Evolutionary conservation across 2,329 filamentous ascomycete genomes (phyloP).

Genomic region (Colletotrichum truncatum): DNA sequence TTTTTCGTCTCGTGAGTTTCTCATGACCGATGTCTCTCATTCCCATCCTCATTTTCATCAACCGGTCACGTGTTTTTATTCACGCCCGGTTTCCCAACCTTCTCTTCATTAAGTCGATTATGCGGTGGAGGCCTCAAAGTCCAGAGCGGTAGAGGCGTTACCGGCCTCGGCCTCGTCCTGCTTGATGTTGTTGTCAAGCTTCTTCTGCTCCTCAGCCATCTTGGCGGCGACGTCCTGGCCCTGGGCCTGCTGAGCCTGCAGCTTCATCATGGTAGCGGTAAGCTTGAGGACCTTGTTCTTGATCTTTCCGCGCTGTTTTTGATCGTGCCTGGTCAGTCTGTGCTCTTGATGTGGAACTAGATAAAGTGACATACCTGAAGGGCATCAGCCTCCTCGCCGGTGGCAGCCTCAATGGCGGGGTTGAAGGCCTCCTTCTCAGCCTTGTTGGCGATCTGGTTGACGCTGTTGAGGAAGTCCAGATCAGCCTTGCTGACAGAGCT

Average conservation of each 20-base stretch:
- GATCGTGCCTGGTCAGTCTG: neutral
- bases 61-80: neutral
- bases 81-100: neutral
- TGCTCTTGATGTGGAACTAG: neutral
- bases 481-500: slow-evolving; percentile 55
- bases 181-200: slow-evolving; percentile 62
- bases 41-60: too few relatives aligned
- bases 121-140: slow-evolving; percentile 27
- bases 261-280: slow-evolving; percentile 58
- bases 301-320: slow-evolving; percentile 58
- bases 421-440: slow-evolving; percentile 65
- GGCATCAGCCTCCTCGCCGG: slow-evolving; percentile 54
- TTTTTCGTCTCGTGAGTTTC: slow-evolving; percentile 7
- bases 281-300: slow-evolving; percentile 71
- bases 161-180: slow-evolving; percentile 58
- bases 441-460: slow-evolving; percentile 61
- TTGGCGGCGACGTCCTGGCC: slow-evolving; percentile 55
- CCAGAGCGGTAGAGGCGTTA: slow-evolving; percentile 46
- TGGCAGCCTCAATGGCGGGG: slow-evolving; percentile 58
- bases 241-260: slow-evolving; percentile 60
- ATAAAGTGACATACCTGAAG: slow-evolving; percentile 48
- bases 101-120: neutral
- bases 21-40: slow-evolving; percentile 2
- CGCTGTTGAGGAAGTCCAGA: slow-evolving; percentile 57
- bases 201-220: slow-evolving; percentile 56